Base-by-base conservation (phyloP, 2,329 filamentous ascomycete species). In the Phaeosphaeria sp. region DNA sequence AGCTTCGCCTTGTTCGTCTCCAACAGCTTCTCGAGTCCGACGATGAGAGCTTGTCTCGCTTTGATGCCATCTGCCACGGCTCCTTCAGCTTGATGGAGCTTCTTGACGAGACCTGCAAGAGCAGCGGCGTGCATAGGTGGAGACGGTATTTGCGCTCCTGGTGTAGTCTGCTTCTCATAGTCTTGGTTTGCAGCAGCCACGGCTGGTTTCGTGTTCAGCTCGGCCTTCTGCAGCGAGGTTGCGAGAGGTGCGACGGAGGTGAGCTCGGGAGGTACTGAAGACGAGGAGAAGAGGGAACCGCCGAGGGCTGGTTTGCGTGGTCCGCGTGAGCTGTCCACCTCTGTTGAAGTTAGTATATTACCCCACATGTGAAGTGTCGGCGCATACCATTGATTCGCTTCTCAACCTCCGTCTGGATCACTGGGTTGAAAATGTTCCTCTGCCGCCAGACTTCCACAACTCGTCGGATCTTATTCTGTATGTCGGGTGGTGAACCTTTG, bases 361-460 rank as follows among this genome's bases (percentile, higher is more conserved):
- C 18, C 22, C 6, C 6, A 1, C 17, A 20, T 25, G 18, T 21
- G 21, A 9, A 36, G 11, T 33, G 18, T 13, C 22, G 2, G 15
- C 7, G 33, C 83, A 63, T 82, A 94, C 92, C 92, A 64, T 92
- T 88, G 52, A 98, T 83, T 27, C 91, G 86, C 56, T 86, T 81
- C 73, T 98, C 94, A 51, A 97, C 88, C 1, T 90, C 90, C 55
- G 89, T 87, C 74, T 97, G 89, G 49, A 97, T 91, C 0, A 90
- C 86, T 1, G 77, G 77, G 60, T 96, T 92, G 69, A 99, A 99
- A 46, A 99, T 95, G 51, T 83, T 81, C 36, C 95, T 86, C 69
- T 94, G 88, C 72, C 90, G 89, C 95, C 95, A 99, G 18, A 99
- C 95, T 71, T 98, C 94, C 2, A 98, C 87, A 0, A 98, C 94